phyloP scores from a whole-genome alignment of 352 stramenopile genomes.

The Phytophthora hibernalis region DNA sequence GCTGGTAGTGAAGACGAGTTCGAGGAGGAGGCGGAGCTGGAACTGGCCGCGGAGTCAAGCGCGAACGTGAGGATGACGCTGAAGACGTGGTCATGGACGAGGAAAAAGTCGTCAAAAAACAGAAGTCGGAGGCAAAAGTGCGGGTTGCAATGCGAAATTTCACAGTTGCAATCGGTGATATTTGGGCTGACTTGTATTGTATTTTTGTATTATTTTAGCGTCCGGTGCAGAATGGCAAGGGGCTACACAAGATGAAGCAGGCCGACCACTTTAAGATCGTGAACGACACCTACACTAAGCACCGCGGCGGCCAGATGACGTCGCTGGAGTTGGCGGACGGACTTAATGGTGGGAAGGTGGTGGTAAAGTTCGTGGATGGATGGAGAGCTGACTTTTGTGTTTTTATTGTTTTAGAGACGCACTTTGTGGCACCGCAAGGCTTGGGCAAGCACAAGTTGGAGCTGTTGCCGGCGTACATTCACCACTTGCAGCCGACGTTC shows the following conservation, averaged over 20 bases:
- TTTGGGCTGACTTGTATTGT: too few species aligned
- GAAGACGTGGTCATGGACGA: slow-evolving; percentile 26
- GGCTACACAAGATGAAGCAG: slow-evolving; percentile 79
- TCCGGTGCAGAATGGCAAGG: slow-evolving; percentile 58
- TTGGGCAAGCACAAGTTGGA: slow-evolving; percentile 87
- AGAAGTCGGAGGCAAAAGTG: slow-evolving; percentile 44
- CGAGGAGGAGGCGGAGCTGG: slow-evolving; percentile 72
- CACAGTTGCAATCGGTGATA: not conserved
- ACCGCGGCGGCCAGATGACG: slow-evolving; percentile 82
- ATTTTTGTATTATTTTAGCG: slow-evolving; percentile 14
- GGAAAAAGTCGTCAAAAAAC: slow-evolving; percentile 52
- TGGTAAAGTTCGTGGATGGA: not conserved
- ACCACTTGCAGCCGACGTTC: slow-evolving; percentile 72
- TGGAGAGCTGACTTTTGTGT: not conserved
- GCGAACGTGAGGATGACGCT: slow-evolving; percentile 40
- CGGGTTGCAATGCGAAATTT: not conserved
- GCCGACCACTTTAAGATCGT: slow-evolving; percentile 86
- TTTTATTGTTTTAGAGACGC: slow-evolving; percentile 48
- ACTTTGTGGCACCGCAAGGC: slow-evolving; percentile 66
- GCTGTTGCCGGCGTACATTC: slow-evolving; percentile 76
- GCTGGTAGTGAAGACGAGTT: slow-evolving; percentile 85
- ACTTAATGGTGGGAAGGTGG: slow-evolving; percentile 59
- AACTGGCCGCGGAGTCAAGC: slow-evolving; percentile 57
- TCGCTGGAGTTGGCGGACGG: slow-evolving; percentile 82
- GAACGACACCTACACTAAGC: slow-evolving; percentile 79